phyloP scores from a whole-genome alignment of 2,329 filamentous ascomycete genomes.

The Aspergillus sp. region DNA sequence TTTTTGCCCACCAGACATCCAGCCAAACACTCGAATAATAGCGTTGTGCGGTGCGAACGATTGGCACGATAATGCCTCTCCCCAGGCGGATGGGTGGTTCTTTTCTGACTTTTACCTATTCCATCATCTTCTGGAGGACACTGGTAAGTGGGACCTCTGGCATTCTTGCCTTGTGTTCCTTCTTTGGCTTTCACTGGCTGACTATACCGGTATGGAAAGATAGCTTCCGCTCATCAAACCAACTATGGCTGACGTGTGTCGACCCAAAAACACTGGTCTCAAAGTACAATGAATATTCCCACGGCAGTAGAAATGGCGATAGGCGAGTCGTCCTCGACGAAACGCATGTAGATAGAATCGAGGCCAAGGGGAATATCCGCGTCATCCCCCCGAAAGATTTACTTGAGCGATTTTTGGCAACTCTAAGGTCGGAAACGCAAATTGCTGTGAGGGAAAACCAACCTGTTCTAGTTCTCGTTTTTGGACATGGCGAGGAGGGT shows the following conservation, averaged over 20 bases:
- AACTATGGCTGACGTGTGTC: not conserved
- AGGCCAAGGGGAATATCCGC: not conserved
- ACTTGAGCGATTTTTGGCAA: not conserved
- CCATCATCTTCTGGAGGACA: not conserved
- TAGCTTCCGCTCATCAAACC: not conserved
- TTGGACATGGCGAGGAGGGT: not conserved
- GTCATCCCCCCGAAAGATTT: not conserved
- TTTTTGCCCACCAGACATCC: not conserved
- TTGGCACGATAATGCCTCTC: not conserved
- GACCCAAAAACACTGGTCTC: not conserved
- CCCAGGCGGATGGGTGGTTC: not conserved
- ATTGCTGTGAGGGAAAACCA: not conserved
- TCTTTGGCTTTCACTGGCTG: not conserved
- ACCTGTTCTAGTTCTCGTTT: not conserved
- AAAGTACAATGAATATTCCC: constrained; percentile 4
- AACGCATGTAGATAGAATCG: not conserved
- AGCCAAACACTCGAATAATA: not conserved
- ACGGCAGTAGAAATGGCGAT: not conserved
- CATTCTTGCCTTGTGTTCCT: not conserved
- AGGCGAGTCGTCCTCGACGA: constrained; percentile 1
- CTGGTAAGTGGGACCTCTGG: not conserved
- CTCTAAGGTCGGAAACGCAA: not conserved
- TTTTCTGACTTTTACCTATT: constrained; percentile 1
- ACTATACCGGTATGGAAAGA: not conserved
- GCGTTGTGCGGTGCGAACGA: not conserved